Evolutionary conservation across 225 moss, liverwort and hornwort species (phyloP), one percentile per base, ranked within the genome.

Genomic region (Straminergon stramineum): DNA sequence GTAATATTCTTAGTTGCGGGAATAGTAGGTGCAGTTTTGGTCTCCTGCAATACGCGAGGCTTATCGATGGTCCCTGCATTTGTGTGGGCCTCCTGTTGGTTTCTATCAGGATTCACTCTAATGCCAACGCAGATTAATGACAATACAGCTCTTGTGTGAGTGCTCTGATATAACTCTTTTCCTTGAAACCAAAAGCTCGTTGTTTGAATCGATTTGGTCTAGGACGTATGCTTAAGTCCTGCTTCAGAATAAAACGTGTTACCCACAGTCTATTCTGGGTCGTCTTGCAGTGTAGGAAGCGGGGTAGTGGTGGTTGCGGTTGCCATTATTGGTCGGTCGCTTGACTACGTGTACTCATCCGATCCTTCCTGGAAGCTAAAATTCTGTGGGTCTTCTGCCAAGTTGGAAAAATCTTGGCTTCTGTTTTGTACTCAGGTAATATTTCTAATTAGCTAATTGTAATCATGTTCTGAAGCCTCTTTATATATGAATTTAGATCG

Each of bases 81-180:
- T 90, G 93, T 99, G 86, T 97, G 96, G 95, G 94, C 93, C 62
- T 94, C 97, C 73, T 99, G 97, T 92, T 99, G 97, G 99, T 95
- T 93, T 87, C 91, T 99, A 69, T 95, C 99, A 35, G 96, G 87
- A 84, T 99, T 99, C 90, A 99, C 99, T 77, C 90, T 99, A 37
- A 97, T 99, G 99, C 94, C 99, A 68, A 95, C 96, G 34, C 96
- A 99, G 88, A 99, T 99, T 91, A 79, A 84, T 64, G 99, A 99
- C 90, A 97, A 95, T 74, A 97, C 97, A 51, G 87, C 92, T 78
- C 94, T 99, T 84, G 99, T 99, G 99, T 99, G 90, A 99, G 99
- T 86, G 76, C 73, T 82, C 79, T 90, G 75, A 90, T 79, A 64
- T 35, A 79, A 78, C 22, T 41, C 62, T 53, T 84, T 75, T 85